phyloP scores from a whole-genome alignment of 257 asterid species.

The Rehmannia glutinosa region DNA sequence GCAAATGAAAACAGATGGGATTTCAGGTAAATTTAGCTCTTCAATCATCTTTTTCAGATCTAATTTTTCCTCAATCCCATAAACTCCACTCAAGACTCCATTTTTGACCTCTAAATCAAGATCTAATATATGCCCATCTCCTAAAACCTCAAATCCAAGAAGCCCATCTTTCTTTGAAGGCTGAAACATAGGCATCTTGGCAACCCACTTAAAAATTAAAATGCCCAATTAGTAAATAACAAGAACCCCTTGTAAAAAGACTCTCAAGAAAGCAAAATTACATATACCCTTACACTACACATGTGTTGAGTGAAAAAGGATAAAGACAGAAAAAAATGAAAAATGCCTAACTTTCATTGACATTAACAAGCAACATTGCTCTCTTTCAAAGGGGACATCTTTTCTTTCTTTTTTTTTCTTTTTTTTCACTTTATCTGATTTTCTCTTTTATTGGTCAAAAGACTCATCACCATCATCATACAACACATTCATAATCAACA shows the following conservation, averaged over 20 bases:
- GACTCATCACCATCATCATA: slow-evolving; percentile 43
- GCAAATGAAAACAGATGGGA: slow-evolving; percentile 71
- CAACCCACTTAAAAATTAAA: not conserved
- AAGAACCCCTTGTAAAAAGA: slow-evolving; percentile 15
- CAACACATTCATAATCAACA: slow-evolving; percentile 37
- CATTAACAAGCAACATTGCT: slow-evolving; percentile 43
- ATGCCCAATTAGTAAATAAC: not conserved
- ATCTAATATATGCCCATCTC: slow-evolving; percentile 43
- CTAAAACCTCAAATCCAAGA: slow-evolving; percentile 38
- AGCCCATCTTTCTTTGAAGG: slow-evolving; percentile 37
- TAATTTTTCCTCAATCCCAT: slow-evolving; percentile 47
- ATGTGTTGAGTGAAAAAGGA: slow-evolving; percentile 29
- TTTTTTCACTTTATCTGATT: slow-evolving; percentile 42
- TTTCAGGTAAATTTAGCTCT: slow-evolving; percentile 53
- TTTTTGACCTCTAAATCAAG: slow-evolving; percentile 41
- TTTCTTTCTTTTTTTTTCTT: slow-evolving; percentile 14
- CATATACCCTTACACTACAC: slow-evolving; percentile 16
- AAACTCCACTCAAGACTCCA: slow-evolving; percentile 32
- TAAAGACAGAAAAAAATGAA: slow-evolving; percentile 19
- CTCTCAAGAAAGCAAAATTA: slow-evolving; percentile 32
- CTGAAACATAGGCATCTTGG: slow-evolving; percentile 57
- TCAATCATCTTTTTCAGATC: slow-evolving; percentile 74
- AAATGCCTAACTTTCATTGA: slow-evolving; percentile 48
- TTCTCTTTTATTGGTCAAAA: slow-evolving; percentile 47
- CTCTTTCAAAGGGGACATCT: slow-evolving; percentile 32